Evolutionary conservation across 2,329 filamentous ascomycete species (phyloP), one percentile per base, ranked within the genome.

Genomic region (Neopestalotiopsis sp.): DNA sequence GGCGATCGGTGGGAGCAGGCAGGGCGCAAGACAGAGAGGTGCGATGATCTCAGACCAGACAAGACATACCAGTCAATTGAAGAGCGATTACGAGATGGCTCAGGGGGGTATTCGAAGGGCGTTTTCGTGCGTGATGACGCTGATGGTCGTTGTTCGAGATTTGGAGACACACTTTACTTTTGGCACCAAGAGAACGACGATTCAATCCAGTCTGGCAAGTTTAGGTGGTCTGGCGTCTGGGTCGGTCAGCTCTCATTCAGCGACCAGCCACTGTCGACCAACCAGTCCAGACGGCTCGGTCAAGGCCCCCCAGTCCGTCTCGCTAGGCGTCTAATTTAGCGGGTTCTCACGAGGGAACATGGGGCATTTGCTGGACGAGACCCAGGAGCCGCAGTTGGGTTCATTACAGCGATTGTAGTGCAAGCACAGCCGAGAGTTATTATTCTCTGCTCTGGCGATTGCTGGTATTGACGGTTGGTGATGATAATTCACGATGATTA

Each of bases 21-120:
- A 24, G 34, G 24, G 20, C 30, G 30, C 28, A 49, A 60, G 24
- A 9, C n/a, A 24, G 17, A 34, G 9, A n/a, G 12, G 20, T 28
- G 24, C 12, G 40, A 28, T 20, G 2, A 17, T 60, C 13, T 13
- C 14, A 30, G n/a, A 24, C 17, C 65, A 42, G 34, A 66, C 32
- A 69, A 66, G 12, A 73, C 72, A 69, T 73, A 74, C 72, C 72
- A 71, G 70, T 66, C 72, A 70, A 72, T 67, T 69, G 68, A 69
- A 62, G 67, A 67, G 57, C 40, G 65, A 65, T 67, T 24, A 13
- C 40, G 12, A 17, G 42, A 67, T 68, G 56, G n/a, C 58, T 42
- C 58, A 42, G 52, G 17, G 62, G 24, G 56, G 32, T 40, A 60
- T 24, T 42, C 24, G 60, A 67, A 65, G 24, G 61, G 58, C 66